phyloP scores from a whole-genome alignment of 495 filamentous ascomycete genomes.

The Penicillium lagena region DNA sequence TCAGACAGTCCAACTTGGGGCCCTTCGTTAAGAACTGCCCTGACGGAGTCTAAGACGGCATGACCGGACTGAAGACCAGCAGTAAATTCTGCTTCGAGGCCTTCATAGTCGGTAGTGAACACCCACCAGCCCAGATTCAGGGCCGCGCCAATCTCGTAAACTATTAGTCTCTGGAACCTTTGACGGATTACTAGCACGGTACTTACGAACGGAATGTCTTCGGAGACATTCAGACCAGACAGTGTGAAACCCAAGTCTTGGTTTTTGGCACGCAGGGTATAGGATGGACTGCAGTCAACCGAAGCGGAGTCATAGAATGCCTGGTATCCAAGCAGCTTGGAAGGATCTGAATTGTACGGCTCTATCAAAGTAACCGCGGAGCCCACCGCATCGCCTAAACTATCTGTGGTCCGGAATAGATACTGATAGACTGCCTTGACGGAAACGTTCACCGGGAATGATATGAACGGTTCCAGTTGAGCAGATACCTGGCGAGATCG shows the following conservation, averaged over 20 bases:
- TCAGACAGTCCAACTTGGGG: background rate
- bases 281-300: slow-evolving; percentile 14
- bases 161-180: background rate
- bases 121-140: slow-evolving; percentile 18
- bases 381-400: slow-evolving; percentile 8
- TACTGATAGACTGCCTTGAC: slow-evolving; percentile 10
- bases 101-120: slow-evolving; percentile 16
- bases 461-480: slow-evolving; percentile 2
- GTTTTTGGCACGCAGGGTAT: slow-evolving; percentile 4
- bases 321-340: slow-evolving; percentile 14
- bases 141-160: slow-evolving; percentile 8
- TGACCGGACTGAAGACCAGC: slow-evolving; percentile 10
- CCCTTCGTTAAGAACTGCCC: slow-evolving; percentile 5
- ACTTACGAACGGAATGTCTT: slow-evolving; percentile 8
- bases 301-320: slow-evolving; percentile 10
- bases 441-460: slow-evolving; percentile 3
- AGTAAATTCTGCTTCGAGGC: slow-evolving; percentile 11
- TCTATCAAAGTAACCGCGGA: slow-evolving; percentile 15
- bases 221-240: slow-evolving; percentile 4
- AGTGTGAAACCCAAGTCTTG: background rate
- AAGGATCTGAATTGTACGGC: slow-evolving; percentile 11
- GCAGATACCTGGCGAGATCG: slow-evolving; percentile 8
- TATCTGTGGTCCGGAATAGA: slow-evolving; percentile 17
- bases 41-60: slow-evolving; percentile 13
- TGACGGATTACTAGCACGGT: background rate